Evolutionary conservation across 306 rosid genomes (phyloP).

Genomic region (Chamaecrista fasciculata): DNA sequence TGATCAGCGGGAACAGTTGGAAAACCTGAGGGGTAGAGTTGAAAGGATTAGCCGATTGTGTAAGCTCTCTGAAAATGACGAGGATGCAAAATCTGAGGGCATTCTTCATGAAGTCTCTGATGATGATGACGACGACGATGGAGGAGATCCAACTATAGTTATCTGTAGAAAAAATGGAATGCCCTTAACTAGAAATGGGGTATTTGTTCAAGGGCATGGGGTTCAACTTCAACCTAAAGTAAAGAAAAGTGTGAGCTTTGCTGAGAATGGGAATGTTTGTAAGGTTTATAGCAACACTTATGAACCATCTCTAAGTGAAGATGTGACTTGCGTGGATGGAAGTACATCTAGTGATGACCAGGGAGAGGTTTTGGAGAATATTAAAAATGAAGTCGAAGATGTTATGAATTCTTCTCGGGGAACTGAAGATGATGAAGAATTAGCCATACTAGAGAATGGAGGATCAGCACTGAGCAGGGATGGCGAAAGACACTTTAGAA

Average conservation of each 20-base stretch:
- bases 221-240: conserved; percentile 57
- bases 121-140: conserved; percentile 33
- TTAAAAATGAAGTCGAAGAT: conserved; percentile 47
- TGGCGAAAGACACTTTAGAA: conserved; percentile 45
- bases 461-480: conserved; percentile 46
- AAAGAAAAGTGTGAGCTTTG: conserved; percentile 79
- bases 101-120: conserved; percentile 27
- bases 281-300: conserved; percentile 41
- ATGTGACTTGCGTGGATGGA: conserved; percentile 45
- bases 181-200: conserved; percentile 31
- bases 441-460: conserved; percentile 26
- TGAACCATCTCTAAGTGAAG: conserved; percentile 38
- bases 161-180: conserved; percentile 29
- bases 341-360: conserved; percentile 66
- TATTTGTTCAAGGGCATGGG: conserved; percentile 33
- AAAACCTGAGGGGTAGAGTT: conserved; percentile 70
- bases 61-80: conserved; percentile 45
- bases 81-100: conserved; percentile 44
- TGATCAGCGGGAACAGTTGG: conserved; percentile 52
- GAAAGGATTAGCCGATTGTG: conserved; percentile 64
- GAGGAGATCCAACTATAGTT: conserved; percentile 36
- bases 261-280: conserved; percentile 52
- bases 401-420: conserved; percentile 44
- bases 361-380: conserved; percentile 45
- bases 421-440: conserved; percentile 58